Conservation (phyloP, 2,329 filamentous ascomycete species). For the Aureobasidium sp. region DNA sequence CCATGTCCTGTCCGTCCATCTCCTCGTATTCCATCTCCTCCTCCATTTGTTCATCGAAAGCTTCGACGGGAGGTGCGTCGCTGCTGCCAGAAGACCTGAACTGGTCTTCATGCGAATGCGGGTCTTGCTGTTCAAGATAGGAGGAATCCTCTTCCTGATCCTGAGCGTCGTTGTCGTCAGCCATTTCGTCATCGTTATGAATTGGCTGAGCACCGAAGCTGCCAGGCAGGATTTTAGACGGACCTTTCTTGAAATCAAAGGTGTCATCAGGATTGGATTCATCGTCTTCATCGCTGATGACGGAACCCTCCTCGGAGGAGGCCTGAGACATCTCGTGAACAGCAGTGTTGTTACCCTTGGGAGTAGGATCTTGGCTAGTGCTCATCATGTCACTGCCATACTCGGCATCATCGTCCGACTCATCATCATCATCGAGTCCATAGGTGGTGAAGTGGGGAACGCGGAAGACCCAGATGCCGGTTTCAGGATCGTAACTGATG, state of each 20-base stretch:
- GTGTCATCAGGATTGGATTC: slow-evolving; percentile 45
- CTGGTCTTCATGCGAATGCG: slow-evolving; percentile 15
- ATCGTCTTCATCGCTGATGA: slow-evolving; percentile 31
- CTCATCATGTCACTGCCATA: background rate
- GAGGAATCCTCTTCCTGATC: slow-evolving; percentile 44
- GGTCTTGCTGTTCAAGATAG: slow-evolving; percentile 11
- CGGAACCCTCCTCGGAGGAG: slow-evolving; percentile 28
- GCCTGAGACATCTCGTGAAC: slow-evolving; percentile 15
- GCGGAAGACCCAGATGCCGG: slow-evolving; percentile 81
- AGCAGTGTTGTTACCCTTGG: slow-evolving; percentile 16
- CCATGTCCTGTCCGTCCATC: slow-evolving; percentile 60
- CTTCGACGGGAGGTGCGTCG: slow-evolving; percentile 6
- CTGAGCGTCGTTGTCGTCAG: slow-evolving; percentile 40
- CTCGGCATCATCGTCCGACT: slow-evolving; percentile 42
- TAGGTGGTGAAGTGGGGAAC: slow-evolving; percentile 98
- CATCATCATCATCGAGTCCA: slow-evolving; percentile 64
- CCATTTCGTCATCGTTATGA: slow-evolving; percentile 48
- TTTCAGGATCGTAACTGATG: slow-evolving; percentile 68
- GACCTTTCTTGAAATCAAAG: slow-evolving; percentile 48
- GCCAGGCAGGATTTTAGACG: slow-evolving; percentile 63
- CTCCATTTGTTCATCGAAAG: slow-evolving; percentile 6
- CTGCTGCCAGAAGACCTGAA: slow-evolving; percentile 15
- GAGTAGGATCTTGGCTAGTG: slow-evolving; percentile 15
- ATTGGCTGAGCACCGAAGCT: slow-evolving; percentile 58
- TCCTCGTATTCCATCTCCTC: slow-evolving; percentile 61